Base-by-base conservation (phyloP, 2,329 filamentous ascomycete genomes). In the Fusarium lateritium region DNA sequence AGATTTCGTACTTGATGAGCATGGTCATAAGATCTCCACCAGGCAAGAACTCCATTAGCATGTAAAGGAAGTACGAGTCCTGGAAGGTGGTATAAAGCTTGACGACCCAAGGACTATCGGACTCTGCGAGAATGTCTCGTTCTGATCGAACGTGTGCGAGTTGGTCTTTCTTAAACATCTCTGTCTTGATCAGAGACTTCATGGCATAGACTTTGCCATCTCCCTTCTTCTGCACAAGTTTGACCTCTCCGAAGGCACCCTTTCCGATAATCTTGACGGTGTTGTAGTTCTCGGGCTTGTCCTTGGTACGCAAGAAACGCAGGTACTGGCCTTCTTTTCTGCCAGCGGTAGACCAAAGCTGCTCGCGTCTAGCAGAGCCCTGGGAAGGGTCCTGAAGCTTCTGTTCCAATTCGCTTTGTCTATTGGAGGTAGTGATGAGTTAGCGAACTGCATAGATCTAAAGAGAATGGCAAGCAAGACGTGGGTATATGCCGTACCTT, bases 151-250 rank as follows among this genome's bases (percentile, higher is more conserved):
- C 96, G 82, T 99, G 96, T 19, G 96, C 96, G 65, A 99, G 85
- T 80, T 99, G 96, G 78, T 99, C 96, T 82, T 97, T 98, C 84
- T 97, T 98, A 85, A 98, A 98, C 96, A 99, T 99, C 82, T 99
- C 96, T 49, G 94, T 94, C 86, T 99, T 99, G 81, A 99, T 94
- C 72, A 99, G 86, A 45, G 95, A 98, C 85, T 99, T 99, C 85
- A 99, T 92, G 64, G 96, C 96, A 76, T 98, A 99, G 69, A 99
- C 94, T 82, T 97, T 97, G 81, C 93, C 94, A 76, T 98, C 96
- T 54, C 93, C 90, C 86, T 94, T 97, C 83, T 97, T 93, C 83
- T 97, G 94, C 61, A 99, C 96, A 66, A 99, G 87, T 83, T 97
- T 97, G 75, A 99, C 96, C 81, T 99, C 96, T 79, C 96, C 96